phyloP scores from a whole-genome alignment of 176 grass and related monocot species.

The Lolium perenne region DNA sequence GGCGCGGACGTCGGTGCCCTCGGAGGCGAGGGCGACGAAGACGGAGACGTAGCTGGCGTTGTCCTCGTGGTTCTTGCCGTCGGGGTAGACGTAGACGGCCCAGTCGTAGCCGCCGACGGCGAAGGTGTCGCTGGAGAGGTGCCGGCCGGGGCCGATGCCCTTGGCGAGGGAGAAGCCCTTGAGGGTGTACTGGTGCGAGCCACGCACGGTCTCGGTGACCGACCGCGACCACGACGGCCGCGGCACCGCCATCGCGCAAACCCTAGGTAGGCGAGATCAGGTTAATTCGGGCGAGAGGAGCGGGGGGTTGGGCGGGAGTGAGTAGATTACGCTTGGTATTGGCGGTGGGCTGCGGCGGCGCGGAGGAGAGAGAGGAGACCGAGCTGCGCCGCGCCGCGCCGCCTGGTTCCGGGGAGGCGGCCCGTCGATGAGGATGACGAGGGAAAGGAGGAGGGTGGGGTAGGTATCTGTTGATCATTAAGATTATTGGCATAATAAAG shows the following conservation, averaged over 20 bases:
- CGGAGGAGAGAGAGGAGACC: neutral
- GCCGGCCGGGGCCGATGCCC: slow-evolving; percentile 72
- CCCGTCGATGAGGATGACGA: slow-evolving; percentile 6
- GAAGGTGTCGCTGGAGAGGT: slow-evolving; percentile 79
- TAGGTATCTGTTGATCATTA: neutral
- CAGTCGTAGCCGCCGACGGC: slow-evolving; percentile 77
- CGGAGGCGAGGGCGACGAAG: slow-evolving; percentile 85
- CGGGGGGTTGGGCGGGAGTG: neutral
- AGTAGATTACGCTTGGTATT: neutral
- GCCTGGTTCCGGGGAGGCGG: slow-evolving; percentile 10
- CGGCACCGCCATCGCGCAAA: slow-evolving; percentile 59
- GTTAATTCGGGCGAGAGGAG: neutral
- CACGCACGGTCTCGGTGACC: slow-evolving; percentile 74
- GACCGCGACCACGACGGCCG: slow-evolving; percentile 62
- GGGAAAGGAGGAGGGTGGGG: neutral
- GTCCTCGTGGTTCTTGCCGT: slow-evolving; percentile 81
- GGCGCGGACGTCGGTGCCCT: slow-evolving; percentile 74
- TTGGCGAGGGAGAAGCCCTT: slow-evolving; percentile 87
- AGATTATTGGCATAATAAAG: neutral
- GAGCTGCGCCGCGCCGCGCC: slow-evolving; percentile 9
- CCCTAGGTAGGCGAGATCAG: slow-evolving; percentile 39
- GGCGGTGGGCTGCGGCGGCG: neutral
- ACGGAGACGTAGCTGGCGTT: slow-evolving; percentile 76
- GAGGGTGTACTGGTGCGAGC: slow-evolving; percentile 76
- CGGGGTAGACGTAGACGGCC: slow-evolving; percentile 88